Base-by-base conservation (phyloP, 495 filamentous ascomycete genomes). In the Neurospora pannonica region DNA sequence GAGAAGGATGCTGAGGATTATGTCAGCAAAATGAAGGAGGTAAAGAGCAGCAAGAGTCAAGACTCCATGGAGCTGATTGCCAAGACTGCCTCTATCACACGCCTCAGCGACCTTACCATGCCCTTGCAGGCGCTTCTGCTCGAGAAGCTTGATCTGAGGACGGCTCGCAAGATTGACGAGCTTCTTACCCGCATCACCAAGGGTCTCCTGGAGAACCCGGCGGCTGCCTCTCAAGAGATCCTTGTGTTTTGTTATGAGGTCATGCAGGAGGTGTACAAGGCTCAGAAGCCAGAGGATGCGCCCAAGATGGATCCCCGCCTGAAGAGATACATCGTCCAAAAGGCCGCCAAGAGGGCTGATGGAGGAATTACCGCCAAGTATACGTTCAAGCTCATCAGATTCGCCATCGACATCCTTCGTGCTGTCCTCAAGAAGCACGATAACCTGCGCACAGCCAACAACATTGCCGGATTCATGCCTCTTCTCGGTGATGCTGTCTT, bases 1-100 rank as follows among this genome's bases (percentile, higher is more conserved):
- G 96, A 99, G 78, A 99, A 99, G 80, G 96, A 99, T 77, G 94
- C 95, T 0, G 94, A 95, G 76, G 96, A 94, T 60, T 99, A 99
- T 79, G 89, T 92, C 73, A 97, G 92, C 82, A 91, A 93, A 78
- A 97, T 97, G 93, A 97, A 94, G 82, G 96, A 99, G 84, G 92
- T 98, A 24, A 98, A 97, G 85, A 94, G 92, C 79, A 98, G 92
- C 86, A 98, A 97, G 84, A 97, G 94, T 79, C 97, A 92, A 76
- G 96, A 98, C 77, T 97, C 97, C 5, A 97, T 98, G 93, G 96
- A 98, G 78, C 85, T 98, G 72, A 86, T 98, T 72, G 92, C 96
- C 31, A 91, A 90, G 80, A 92, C 89, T 67, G 89, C 94, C 9
- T 94, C 93, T 13, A 84, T 97, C 40, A 85, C 81, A 40, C 88